These are phyloP conservation scores for Penicillium nucicola DNA, from an alignment of 495 filamentous ascomycete species.

Conservation along the genomic window DNA sequence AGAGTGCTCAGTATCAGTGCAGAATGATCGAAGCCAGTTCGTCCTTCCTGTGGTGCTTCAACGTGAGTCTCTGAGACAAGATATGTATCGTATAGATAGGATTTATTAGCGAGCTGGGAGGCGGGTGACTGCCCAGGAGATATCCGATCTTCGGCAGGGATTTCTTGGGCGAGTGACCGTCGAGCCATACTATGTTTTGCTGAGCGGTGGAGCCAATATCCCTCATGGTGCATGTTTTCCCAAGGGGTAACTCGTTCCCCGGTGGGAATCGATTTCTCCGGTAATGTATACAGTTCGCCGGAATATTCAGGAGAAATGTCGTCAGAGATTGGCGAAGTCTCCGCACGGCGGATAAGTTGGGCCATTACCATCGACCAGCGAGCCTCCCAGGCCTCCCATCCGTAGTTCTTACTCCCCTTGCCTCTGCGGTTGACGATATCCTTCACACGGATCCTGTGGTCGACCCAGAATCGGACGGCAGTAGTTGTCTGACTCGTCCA, in stretches of 20 bases:
- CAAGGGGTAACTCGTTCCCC: slow-evolving; percentile 68
- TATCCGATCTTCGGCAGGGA: slow-evolving; percentile 70
- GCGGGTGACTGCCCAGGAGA: slow-evolving; percentile 65
- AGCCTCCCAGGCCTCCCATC: slow-evolving; percentile 85
- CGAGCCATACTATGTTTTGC: slow-evolving; percentile 63
- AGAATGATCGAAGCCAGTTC: slow-evolving; percentile 59
- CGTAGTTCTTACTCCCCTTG: slow-evolving; percentile 76
- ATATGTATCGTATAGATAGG: slow-evolving; percentile 79
- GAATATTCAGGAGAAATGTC: slow-evolving; percentile 11
- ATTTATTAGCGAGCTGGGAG: slow-evolving; percentile 62
- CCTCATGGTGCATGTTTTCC: slow-evolving; percentile 80
- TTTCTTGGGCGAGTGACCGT: slow-evolving; percentile 57
- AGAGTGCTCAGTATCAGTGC: slow-evolving; percentile 58
- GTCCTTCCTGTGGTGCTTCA: slow-evolving; percentile 59
- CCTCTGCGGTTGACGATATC: slow-evolving; percentile 78
- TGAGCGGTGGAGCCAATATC: slow-evolving; percentile 78
- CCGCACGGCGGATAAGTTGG: slow-evolving; percentile 64
- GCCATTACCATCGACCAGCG: slow-evolving; percentile 82
- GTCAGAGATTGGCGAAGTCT: slow-evolving; percentile 38
- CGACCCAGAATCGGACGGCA: slow-evolving; percentile 72
- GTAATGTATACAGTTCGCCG: slow-evolving; percentile 36
- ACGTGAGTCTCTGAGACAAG: slow-evolving; percentile 73
- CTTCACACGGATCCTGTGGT: slow-evolving; percentile 64
- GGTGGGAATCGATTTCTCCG: slow-evolving; percentile 65
- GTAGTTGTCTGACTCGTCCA: slow-evolving; percentile 71